Evolutionary conservation across 371 early-diverging fungal species (phyloP).

Genomic region (Lichtheimia hyalospora): DNA sequence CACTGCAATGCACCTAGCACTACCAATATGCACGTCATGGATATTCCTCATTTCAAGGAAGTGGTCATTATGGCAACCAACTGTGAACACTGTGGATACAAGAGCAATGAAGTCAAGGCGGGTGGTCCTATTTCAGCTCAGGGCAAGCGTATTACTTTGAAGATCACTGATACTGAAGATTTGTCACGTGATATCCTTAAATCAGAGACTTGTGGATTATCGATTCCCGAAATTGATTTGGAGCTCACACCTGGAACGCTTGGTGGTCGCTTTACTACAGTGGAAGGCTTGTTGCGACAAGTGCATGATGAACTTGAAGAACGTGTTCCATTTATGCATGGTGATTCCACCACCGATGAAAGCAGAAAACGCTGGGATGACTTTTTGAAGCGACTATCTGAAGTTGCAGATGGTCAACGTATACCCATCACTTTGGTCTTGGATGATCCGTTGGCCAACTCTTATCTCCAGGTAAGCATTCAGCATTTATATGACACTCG

Average conservation of each 20-base stretch:
- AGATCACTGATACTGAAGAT: conserved; percentile 82
- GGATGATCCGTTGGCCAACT: conserved; percentile 92
- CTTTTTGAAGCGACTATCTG: conserved; percentile 70
- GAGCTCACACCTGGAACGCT: conserved; percentile 86
- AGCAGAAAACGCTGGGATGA: conserved; percentile 55
- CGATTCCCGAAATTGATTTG: conserved; percentile 88
- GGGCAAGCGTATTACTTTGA: conserved; percentile 82
- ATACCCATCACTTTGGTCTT: conserved; percentile 75
- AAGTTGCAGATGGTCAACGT: conserved; percentile 61
- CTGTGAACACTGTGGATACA: conserved; percentile 92
- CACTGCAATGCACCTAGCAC: conserved; percentile 80
- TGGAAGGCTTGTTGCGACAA: conserved; percentile 91
- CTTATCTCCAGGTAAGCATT: conserved; percentile 58
- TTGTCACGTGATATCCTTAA: conserved; percentile 92
- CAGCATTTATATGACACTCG: neutral
- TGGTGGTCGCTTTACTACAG: conserved; percentile 96
- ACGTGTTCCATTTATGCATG: conserved; percentile 70
- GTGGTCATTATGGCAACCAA: conserved; percentile 95
- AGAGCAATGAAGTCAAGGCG: conserved; percentile 95
- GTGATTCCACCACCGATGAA: conserved; percentile 70
- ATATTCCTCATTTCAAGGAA: conserved; percentile 95
- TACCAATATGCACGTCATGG: conserved; percentile 90
- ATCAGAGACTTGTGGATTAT: conserved; percentile 91
- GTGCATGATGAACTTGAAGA: conserved; percentile 82
- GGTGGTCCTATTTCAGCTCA: conserved; percentile 83